Evolutionary conservation across 148 eudicot species (phyloP).

Genomic region (Polygonum aviculare): DNA sequence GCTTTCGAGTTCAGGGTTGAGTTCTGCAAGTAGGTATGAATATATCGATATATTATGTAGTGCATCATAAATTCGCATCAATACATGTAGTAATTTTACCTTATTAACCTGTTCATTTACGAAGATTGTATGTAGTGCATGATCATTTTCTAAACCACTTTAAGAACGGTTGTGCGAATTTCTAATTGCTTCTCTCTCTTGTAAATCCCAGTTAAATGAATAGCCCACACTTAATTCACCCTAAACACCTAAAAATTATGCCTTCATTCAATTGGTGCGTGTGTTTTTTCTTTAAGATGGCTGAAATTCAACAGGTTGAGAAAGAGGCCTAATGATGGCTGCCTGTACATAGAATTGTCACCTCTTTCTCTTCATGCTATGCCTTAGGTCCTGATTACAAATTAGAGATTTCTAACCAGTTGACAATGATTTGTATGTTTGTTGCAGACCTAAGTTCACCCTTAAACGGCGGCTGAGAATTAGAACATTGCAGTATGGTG

Average conservation of each 20-base stretch:
- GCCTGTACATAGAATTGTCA: neutral
- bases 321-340: neutral
- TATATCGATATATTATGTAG: neutral
- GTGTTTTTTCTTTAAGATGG: neutral
- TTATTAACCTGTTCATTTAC: neutral
- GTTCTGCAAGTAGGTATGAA: slow-evolving; percentile 67
- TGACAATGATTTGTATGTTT: slow-evolving; percentile 10
- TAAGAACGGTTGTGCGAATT: neutral
- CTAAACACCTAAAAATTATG: neutral
- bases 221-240: neutral
- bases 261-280: neutral
- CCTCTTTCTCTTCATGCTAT: neutral
- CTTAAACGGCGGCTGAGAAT: slow-evolving; percentile 79
- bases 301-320: neutral
- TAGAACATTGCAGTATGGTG: slow-evolving; percentile 64
- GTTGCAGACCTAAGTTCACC: slow-evolving; percentile 64
- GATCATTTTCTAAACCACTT: neutral
- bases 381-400: neutral
- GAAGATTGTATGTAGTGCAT: neutral
- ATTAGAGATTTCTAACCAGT: neutral
- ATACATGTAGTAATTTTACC: neutral
- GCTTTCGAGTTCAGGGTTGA: slow-evolving; percentile 45
- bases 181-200: neutral
- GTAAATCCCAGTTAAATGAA: neutral
- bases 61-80: neutral